Evolutionary conservation across 2,329 filamentous ascomycete genomes (phyloP), one percentile per base, ranked within the genome.

Genomic region (Penicillium sp.): DNA sequence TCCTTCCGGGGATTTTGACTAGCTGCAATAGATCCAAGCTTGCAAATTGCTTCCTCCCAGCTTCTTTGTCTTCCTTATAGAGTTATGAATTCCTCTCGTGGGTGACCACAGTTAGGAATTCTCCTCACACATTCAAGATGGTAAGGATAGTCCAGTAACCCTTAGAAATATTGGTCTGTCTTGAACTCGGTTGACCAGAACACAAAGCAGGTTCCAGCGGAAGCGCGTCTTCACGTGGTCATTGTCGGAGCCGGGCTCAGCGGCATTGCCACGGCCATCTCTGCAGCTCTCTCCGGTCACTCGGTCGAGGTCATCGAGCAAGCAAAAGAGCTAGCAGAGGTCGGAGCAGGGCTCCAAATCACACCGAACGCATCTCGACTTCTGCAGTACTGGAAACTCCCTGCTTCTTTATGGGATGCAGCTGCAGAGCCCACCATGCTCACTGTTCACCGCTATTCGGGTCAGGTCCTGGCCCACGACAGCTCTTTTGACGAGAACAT

Each of bases 321-420:
- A 51, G 67, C 66, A 10, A 58, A 58, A 24, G 63, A 66, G 27
- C 57, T 69, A 0, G 65, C 61, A 11, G 67, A 69, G 44, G 75
- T 82, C 54, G 85, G 88, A 13, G 88, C 90, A 61, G 86, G 87
- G 4, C 76, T 89, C 6, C 84, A 87, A 66, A 83, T 70, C 36
- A 68, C 65, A 4, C 67, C 68, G 1, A 70, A 70, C 46, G 64
- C 64, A 10, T 69, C 66, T 1, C 65, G 64, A 1, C 60, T 70
- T 8, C 57, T 70, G 46, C 50, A 60, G 5, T 53, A 67, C 48
- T 70, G 68, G 68, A 41, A 61, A 4, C 60, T 69, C 0, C 57
- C 61, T 0, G 42, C 55, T 1, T 61, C 61, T 1, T 18, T 70
- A n/a, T 68, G 64, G 63, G 47, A 53, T n/a, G 47, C 56, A 9